phyloP scores from a whole-genome alignment of 495 filamentous ascomycete species.

The Aspergillus taichungensis region DNA sequence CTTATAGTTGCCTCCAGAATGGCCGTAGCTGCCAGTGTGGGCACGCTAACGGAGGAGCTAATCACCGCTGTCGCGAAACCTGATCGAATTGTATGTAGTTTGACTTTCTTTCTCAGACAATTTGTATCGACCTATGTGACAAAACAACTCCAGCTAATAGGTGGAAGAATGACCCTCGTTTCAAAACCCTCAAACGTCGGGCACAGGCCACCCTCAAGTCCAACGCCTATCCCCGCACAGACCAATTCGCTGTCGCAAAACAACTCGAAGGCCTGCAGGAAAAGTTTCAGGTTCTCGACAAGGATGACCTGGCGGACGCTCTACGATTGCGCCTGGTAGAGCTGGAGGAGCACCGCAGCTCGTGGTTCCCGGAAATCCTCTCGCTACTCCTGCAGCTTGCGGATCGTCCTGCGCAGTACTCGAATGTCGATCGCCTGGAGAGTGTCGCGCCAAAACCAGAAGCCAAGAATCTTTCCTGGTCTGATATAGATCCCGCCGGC shows the following conservation, averaged over 20 bases:
- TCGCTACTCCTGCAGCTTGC: constrained; percentile 75
- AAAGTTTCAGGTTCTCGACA: constrained; percentile 71
- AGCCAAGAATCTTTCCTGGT: constrained; percentile 55
- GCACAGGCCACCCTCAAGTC: constrained; percentile 30
- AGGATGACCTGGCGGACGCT: constrained; percentile 74
- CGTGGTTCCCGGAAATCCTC: constrained; percentile 70
- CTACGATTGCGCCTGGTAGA: constrained; percentile 54
- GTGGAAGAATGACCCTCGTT: constrained; percentile 23
- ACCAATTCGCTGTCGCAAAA: constrained; percentile 77
- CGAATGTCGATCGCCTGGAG: constrained; percentile 54
- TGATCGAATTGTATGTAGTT: constrained; percentile 21
- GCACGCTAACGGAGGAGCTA: constrained; percentile 27
- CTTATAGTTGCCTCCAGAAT: constrained; percentile 21
- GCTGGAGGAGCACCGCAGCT: constrained; percentile 40
- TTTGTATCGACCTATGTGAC: neutral
- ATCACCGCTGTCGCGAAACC: constrained; percentile 23
- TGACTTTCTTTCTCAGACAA: neutral
- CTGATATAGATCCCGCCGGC: constrained; percentile 64
- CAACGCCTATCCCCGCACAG: constrained; percentile 60
- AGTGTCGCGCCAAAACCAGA: constrained; percentile 34
- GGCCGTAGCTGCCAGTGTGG: constrained; percentile 36
- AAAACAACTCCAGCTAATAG: constrained; percentile 38
- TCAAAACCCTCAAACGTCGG: constrained; percentile 20
- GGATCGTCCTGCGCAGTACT: constrained; percentile 64
- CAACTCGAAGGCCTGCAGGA: constrained; percentile 76